Evolutionary conservation across 2,329 filamentous ascomycete genomes (phyloP).

Genomic region (Exophiala oligosperma): DNA sequence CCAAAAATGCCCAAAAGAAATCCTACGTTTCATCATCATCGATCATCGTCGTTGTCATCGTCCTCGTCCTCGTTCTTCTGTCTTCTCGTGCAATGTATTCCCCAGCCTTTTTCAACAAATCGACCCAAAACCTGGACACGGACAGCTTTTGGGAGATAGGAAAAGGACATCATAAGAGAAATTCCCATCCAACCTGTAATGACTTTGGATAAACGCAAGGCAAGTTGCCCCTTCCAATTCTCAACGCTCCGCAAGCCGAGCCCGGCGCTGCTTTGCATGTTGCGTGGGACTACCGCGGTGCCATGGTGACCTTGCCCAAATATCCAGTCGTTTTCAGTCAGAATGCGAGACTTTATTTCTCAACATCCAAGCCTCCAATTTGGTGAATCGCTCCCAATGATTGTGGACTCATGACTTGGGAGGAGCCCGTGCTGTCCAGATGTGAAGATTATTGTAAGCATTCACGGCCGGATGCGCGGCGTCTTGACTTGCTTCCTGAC

Average conservation of each 20-base stretch:
- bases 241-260: no score
- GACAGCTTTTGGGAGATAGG: no score
- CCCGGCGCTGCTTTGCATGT: not conserved
- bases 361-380: not conserved
- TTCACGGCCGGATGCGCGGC: constrained; percentile 68
- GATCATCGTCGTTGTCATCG: not conserved
- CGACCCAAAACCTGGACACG: no score
- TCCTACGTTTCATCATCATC: not conserved
- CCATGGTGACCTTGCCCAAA: no score
- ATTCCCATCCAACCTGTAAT: no score
- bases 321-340: no score
- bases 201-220: no score
- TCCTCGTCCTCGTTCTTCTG: not conserved
- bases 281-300: not conserved
- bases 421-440: constrained; percentile 32
- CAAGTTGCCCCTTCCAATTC: no score
- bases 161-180: no score
- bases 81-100: no score
- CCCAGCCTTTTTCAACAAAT: no score
- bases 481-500: constrained; percentile 64
- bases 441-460: constrained; percentile 63
- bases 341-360: not conserved
- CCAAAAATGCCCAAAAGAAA: not conserved
- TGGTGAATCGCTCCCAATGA: not conserved
- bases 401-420: not conserved